phyloP scores from a whole-genome alignment of 108 stramenopile genomes.

The Cyclotella baltica region DNA sequence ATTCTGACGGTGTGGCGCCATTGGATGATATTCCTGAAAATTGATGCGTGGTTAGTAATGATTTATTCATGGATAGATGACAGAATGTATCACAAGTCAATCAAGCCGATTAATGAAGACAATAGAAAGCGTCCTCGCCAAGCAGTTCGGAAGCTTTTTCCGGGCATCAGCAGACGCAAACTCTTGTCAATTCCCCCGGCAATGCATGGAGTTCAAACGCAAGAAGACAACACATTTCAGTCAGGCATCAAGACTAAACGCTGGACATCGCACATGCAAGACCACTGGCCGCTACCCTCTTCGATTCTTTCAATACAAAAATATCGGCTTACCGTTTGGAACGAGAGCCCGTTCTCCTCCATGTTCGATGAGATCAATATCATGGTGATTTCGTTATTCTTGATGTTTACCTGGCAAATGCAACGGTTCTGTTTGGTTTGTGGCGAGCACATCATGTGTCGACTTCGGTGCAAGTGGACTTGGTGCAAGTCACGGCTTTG shows the following conservation, averaged over 20 bases:
- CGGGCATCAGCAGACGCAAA: neutral
- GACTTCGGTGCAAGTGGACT: no score
- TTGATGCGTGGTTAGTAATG: no score
- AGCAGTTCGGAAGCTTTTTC: neutral
- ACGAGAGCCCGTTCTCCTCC: neutral
- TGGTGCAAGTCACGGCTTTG: no score
- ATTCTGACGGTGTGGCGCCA: no score
- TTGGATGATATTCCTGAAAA: no score
- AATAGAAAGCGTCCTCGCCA: neutral
- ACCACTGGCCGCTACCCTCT: neutral
- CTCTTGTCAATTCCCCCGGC: neutral
- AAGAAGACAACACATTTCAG: neutral
- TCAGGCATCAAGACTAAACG: neutral
- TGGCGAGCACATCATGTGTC: no score
- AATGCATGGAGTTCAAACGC: no score
- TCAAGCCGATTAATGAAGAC: neutral
- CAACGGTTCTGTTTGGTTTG: no score
- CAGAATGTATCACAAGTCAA: neutral
- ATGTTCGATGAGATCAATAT: neutral
- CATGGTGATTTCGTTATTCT: no score
- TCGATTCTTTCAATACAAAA: neutral
- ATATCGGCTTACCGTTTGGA: neutral
- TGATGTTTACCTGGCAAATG: no score
- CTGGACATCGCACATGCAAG: neutral
- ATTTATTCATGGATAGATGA: neutral